These are phyloP conservation scores for Gracilariopsis chorda DNA, from an alignment of 23 red algal species.

Conservation along the genomic window DNA sequence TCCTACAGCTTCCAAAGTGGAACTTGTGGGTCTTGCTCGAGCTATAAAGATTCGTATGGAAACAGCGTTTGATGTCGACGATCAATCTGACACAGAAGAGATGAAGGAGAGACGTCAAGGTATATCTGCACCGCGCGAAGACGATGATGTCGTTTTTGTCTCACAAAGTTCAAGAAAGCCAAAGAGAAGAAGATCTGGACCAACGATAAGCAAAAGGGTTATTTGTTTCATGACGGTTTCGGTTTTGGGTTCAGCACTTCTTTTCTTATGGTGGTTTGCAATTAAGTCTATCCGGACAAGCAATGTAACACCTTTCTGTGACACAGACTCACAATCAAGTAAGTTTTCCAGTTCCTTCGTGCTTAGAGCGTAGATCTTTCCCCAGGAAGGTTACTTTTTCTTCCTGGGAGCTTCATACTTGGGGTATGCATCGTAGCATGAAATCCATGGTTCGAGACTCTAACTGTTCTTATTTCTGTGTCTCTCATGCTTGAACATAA, in stretches of 20 bases:
- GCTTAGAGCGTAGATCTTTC: too few relatives aligned
- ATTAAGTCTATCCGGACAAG: background rate
- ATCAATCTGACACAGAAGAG: background rate
- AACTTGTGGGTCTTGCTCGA: slow-evolving; percentile 9
- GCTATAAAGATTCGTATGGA: slow-evolving; percentile 27
- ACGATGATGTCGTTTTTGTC: slow-evolving; percentile 2
- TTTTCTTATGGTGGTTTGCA: background rate
- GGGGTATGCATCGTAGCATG: too few relatives aligned
- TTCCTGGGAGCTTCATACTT: too few relatives aligned
- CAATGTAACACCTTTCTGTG: background rate
- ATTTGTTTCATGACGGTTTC: too few relatives aligned
- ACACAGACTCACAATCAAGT: background rate
- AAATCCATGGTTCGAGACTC: too few relatives aligned
- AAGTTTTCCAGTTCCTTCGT: background rate
- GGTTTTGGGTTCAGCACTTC: background rate
- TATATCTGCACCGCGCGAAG: slow-evolving; percentile 15
- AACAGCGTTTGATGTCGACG: background rate
- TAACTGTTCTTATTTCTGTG: too few relatives aligned
- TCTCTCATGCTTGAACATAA: too few relatives aligned
- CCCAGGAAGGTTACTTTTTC: too few relatives aligned
- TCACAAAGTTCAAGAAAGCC: background rate
- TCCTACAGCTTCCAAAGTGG: background rate
- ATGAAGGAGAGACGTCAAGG: background rate
- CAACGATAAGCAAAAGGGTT: too few relatives aligned
- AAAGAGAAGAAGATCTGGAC: background rate